These are phyloP conservation scores for Fomitiporia mediterranea DNA, from an alignment of 1,284 basidiomycete species.

Conservation along the genomic window DNA sequence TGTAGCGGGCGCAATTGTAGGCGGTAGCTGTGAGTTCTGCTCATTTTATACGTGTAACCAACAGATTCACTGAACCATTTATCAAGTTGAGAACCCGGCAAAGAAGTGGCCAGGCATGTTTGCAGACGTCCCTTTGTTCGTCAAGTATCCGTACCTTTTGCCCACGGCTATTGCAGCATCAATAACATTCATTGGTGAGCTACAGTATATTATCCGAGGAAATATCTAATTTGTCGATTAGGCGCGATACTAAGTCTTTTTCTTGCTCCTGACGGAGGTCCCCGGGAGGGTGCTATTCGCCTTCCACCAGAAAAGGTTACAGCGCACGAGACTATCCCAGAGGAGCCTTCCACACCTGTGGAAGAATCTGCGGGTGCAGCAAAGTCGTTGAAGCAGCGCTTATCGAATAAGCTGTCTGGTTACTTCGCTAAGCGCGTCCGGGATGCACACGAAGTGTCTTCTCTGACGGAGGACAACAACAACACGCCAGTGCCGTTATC, in stretches of 20 bases:
- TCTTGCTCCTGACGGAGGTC: conserved; percentile 87
- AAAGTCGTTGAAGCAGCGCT: conserved; percentile 36
- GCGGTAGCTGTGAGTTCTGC: conserved; percentile 71
- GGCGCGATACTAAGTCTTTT: conserved; percentile 87
- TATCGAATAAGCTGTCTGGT: conserved; percentile 53
- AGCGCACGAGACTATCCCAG: conserved; percentile 45
- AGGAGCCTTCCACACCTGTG: conserved; percentile 49
- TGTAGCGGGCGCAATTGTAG: conserved; percentile 83
- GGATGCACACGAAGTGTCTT: conserved; percentile 33
- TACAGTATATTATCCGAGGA: conserved; percentile 13
- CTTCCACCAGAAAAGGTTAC: conserved; percentile 70
- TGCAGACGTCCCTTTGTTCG: conserved; percentile 61
- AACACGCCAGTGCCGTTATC: conserved; percentile 45
- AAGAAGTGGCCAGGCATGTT: conserved; percentile 81
- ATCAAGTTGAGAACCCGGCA: conserved; percentile 76
- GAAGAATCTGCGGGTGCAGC: conserved; percentile 34
- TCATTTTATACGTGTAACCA: background rate
- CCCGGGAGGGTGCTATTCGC: conserved; percentile 77
- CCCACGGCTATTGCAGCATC: conserved; percentile 80
- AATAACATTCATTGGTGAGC: conserved; percentile 65
- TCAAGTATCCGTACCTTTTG: conserved; percentile 85
- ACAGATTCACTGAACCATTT: too few relatives aligned
- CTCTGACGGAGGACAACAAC: conserved; percentile 25
- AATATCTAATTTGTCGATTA: conserved; percentile 23
- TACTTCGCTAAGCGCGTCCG: conserved; percentile 47